These are phyloP conservation scores for Penicillium sp. DNA, from an alignment of 2,329 filamentous ascomycete species.

Conservation along the genomic window DNA sequence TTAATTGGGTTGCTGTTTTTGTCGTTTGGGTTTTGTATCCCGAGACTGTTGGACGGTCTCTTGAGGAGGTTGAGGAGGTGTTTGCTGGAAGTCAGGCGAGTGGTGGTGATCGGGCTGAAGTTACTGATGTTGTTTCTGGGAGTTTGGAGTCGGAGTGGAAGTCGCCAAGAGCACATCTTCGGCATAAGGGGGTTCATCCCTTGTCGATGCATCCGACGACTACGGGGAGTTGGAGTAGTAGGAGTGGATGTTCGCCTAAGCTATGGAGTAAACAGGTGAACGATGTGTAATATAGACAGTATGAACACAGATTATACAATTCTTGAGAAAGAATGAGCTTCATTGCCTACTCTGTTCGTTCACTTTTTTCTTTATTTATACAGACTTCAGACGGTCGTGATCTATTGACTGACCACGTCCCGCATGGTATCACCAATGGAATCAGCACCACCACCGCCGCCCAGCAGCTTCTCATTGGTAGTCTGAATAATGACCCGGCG, in stretches of 20 bases:
- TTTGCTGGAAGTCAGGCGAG: slow-evolving; percentile 21
- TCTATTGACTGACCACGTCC: slow-evolving; percentile 10
- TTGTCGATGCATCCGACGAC: slow-evolving; percentile 32
- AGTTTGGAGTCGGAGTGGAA: slow-evolving; percentile 4
- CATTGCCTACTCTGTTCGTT: background rate
- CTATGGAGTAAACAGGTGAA: slow-evolving; percentile 20
- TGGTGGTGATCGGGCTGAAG: slow-evolving; percentile 11
- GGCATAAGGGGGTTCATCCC: slow-evolving; percentile 29
- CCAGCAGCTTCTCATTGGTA: slow-evolving; percentile 24
- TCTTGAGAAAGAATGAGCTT: background rate
- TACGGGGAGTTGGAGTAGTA: slow-evolving; percentile 23
- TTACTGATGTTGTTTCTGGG: background rate
- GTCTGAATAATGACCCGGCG: slow-evolving; percentile 33
- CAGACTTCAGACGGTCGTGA: background rate
- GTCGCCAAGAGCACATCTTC: slow-evolving; percentile 25
- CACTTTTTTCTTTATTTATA: background rate
- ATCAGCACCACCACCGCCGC: slow-evolving; percentile 17
- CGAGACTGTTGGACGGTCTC: slow-evolving; percentile 39
- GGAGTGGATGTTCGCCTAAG: slow-evolving; percentile 19
- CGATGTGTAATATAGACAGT: slow-evolving; percentile 12
- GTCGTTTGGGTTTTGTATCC: slow-evolving; percentile 45
- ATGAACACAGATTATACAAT: background rate
- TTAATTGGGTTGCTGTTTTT: slow-evolving; percentile 53
- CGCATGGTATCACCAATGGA: slow-evolving; percentile 22
- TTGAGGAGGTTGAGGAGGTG: slow-evolving; percentile 42